A percentile compares a stretch with the other conserved stretches of the same genome.
phyloP scores from a whole-genome alignment of 805 yeast species.

The Candida tammaniensis region DNA sequence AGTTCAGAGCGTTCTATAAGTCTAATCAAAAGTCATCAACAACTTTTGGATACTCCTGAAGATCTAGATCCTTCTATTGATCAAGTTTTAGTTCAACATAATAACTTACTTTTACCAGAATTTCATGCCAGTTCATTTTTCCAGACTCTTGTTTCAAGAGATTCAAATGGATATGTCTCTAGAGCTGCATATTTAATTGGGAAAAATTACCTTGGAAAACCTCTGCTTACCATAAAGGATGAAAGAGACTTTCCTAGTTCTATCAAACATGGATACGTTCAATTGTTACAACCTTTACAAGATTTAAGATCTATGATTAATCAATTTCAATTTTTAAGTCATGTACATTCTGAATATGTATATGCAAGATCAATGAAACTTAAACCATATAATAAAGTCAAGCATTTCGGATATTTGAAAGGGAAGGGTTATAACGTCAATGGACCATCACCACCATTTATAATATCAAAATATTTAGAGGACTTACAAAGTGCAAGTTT shows the following conservation, averaged over 20 bases:
- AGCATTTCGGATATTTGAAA: constrained; percentile 24
- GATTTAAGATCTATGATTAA: constrained; percentile 27
- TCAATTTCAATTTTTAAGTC: constrained; percentile 38
- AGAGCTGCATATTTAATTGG: constrained; percentile 32
- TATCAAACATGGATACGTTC: constrained; percentile 25
- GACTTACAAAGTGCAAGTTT: neutral
- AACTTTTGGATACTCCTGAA: constrained; percentile 10
- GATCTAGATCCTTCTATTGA: constrained; percentile 17
- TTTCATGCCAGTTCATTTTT: constrained; percentile 33
- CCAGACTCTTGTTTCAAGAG: constrained; percentile 37
- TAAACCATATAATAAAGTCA: constrained; percentile 1
- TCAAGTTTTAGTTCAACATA: constrained; percentile 29
- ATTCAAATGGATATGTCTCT: constrained; percentile 32
- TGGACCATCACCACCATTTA: constrained; percentile 24
- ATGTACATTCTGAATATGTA: constrained; percentile 15
- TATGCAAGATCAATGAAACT: constrained; percentile 2
- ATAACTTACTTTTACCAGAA: constrained; percentile 33
- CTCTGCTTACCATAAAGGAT: constrained; percentile 1
- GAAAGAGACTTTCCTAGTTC: constrained; percentile 25
- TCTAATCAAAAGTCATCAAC: constrained; percentile 17
- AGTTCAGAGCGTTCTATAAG: constrained; percentile 18
- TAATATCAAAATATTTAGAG: constrained; percentile 11
- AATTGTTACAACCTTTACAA: constrained; percentile 20
- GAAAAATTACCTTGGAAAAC: constrained; percentile 23
- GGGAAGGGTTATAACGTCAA: constrained; percentile 32